Percentiles rank a stretch among this genome's conserved stretches.
Evolutionary conservation across 2,329 filamentous ascomycete species (phyloP).

Genomic region (Penicillium sclerotiorum): DNA sequence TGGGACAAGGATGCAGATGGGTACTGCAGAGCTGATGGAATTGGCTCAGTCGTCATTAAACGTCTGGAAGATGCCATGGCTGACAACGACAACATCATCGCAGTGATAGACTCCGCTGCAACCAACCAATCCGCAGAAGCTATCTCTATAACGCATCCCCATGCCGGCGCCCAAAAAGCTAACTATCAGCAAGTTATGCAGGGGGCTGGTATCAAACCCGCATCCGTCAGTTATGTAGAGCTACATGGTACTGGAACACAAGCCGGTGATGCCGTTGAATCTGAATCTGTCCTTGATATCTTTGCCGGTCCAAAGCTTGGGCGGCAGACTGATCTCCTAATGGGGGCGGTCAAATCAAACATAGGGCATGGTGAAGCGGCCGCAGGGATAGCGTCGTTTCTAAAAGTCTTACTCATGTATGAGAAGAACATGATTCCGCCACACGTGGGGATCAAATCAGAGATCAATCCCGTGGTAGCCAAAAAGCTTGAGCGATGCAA

Average conservation of each 20-base stretch:
- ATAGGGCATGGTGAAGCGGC: constrained; percentile 51
- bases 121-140: constrained; percentile 54
- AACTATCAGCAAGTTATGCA: constrained; percentile 42
- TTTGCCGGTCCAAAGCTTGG: constrained; percentile 43
- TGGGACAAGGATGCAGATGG: constrained; percentile 55
- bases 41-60: constrained; percentile 55
- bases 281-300: constrained; percentile 39
- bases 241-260: constrained; percentile 48
- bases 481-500: constrained; percentile 37
- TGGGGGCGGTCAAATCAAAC: constrained; percentile 38
- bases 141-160: constrained; percentile 47
- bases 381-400: constrained; percentile 44
- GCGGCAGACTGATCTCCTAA: constrained; percentile 18
- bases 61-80: constrained; percentile 52
- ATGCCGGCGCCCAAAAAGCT: constrained; percentile 41
- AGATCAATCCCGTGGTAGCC: constrained; percentile 37
- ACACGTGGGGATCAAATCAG: constrained; percentile 67
- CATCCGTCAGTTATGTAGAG: constrained; percentile 42
- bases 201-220: constrained; percentile 38
- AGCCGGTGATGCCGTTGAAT: constrained; percentile 43
- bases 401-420: constrained; percentile 68
- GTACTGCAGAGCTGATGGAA: constrained; percentile 57
- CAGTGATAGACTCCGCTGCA: constrained; percentile 45
- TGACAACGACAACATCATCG: constrained; percentile 50
- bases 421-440: constrained; percentile 65